Base-by-base conservation (phyloP, 768 basidiomycete species). In the Mycena leptocephala region DNA sequence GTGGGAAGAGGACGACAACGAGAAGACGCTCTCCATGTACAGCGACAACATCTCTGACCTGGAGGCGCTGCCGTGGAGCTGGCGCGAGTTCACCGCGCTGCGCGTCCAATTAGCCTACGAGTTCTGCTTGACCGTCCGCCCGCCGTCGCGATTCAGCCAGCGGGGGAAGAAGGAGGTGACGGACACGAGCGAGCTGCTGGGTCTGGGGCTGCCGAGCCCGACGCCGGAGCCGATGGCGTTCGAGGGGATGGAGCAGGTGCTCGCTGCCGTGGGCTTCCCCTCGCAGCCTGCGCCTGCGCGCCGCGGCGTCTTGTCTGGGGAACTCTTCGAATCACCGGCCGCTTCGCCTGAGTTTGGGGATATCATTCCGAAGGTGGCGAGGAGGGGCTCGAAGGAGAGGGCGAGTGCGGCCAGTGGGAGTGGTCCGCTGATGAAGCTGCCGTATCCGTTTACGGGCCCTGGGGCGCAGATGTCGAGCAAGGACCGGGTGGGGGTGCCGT, bases 81-180 rank as follows among this genome's bases (percentile, higher is more conserved):
- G 96, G 96, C 89, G 92, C 61, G 92, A 94, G 70, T 87, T 89
- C 76, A 95, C 95, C 2, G 88, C 92, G 26, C 82, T 90, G 77
- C 90, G 96, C 55, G 88, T 97, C 32, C 91, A 93, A 78, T 95
- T 95, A 69, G 94, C 94, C 0, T 96, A 92, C 80, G 95, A 97
- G 77, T 94, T 97, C 78, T 97, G 97, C 81, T 84, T 91, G 33
- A 87, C 85, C 10, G 80, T 84, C 6, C 83, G 81, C 16, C 83
- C 82, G 16, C 71, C 81, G 14, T 71, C 83, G 28, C 80, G 86
- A 1, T 88, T 87, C 87, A 81, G 83, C 59, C 79, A 79, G 73
- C 77, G 82, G 32, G 85, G 85, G 74, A 85, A 85, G 81, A 74
- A 79, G 77, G 74, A 83, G 59, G 65, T 71, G 72, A 56, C 79